phyloP scores from a whole-genome alignment of 495 filamentous ascomycete genomes.

The Talaromyces stipitatus region DNA sequence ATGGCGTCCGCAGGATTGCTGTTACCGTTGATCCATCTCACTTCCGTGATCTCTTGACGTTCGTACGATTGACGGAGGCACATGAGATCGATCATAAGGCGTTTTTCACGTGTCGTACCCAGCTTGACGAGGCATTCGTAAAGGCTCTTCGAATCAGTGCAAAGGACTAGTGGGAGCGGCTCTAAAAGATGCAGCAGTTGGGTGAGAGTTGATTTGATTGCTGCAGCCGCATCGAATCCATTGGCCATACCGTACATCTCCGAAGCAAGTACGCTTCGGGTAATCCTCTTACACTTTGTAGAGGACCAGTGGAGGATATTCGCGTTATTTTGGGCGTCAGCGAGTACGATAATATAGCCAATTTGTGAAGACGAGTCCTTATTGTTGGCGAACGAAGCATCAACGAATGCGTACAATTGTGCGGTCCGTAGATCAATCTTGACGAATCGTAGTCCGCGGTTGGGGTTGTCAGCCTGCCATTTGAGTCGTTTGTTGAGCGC shows the following conservation, averaged over 20 bases:
- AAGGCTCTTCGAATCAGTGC: constrained; percentile 3
- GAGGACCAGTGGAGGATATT: constrained; percentile 11
- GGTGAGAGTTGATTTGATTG: not conserved
- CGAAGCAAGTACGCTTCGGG: constrained; percentile 1
- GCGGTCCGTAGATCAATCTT: not conserved
- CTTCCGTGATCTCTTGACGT: constrained; percentile 8
- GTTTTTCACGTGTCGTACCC: constrained; percentile 3
- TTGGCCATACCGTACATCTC: not conserved
- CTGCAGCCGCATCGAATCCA: not conserved
- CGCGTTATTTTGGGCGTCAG: not conserved
- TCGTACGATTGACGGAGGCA: constrained; percentile 9
- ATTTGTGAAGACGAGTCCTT: constrained; percentile 10
- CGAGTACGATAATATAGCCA: constrained; percentile 11
- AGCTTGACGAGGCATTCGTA: constrained; percentile 9
- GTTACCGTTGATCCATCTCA: constrained; percentile 11
- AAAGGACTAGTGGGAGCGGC: not conserved
- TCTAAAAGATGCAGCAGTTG: not conserved
- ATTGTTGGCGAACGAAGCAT: constrained; percentile 13
- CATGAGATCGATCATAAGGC: not conserved
- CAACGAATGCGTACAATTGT: constrained; percentile 7
- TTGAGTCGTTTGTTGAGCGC: not conserved
- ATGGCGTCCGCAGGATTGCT: constrained; percentile 11
- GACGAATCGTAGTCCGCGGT: not conserved
- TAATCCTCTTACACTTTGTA: constrained; percentile 14
- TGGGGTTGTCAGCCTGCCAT: not conserved